Conservation (phyloP, 2,329 filamentous ascomycete species). For the Pseudocercospora ulei region DNA sequence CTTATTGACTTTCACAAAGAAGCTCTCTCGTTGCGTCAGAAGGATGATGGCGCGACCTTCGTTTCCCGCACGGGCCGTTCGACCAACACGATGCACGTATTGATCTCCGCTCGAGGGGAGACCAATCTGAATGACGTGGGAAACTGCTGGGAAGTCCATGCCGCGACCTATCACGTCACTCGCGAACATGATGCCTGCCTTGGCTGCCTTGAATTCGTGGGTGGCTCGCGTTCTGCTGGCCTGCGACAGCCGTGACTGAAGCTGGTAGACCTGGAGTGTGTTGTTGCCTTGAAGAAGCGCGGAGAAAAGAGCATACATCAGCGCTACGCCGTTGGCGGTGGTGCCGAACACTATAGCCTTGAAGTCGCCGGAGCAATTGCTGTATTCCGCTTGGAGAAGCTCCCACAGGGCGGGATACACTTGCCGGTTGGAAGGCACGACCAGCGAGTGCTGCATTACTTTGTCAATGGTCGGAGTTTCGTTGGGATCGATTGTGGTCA, state of each 20-base stretch:
- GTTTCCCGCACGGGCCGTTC: slow-evolving; percentile 82
- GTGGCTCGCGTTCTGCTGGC: slow-evolving; percentile 38
- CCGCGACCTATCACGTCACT: slow-evolving; percentile 79
- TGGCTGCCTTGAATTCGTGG: slow-evolving; percentile 39
- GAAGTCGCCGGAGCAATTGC: slow-evolving; percentile 35
- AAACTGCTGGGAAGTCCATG: slow-evolving; percentile 96
- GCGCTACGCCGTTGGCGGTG: slow-evolving; percentile 40
- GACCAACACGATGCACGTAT: slow-evolving; percentile 89
- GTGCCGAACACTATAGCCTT: slow-evolving; percentile 43
- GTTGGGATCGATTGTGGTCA: slow-evolving; percentile 40
- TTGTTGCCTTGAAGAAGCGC: slow-evolving; percentile 32
- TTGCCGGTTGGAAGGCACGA: slow-evolving; percentile 35
- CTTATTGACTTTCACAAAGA: slow-evolving; percentile 44
- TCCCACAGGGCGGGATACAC: slow-evolving; percentile 41
- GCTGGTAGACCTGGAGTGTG: slow-evolving; percentile 35
- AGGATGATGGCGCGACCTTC: slow-evolving; percentile 48
- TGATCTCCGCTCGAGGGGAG: slow-evolving; percentile 45
- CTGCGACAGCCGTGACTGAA: slow-evolving; percentile 41
- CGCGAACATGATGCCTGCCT: slow-evolving; percentile 45
- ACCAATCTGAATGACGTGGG: slow-evolving; percentile 71
- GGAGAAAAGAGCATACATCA: slow-evolving; percentile 36
- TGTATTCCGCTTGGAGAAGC: slow-evolving; percentile 40
- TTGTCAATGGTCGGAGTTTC: slow-evolving; percentile 42
- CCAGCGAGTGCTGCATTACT: slow-evolving; percentile 43
- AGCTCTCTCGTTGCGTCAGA: slow-evolving; percentile 45